Evolutionary conservation across 2,329 filamentous ascomycete species (phyloP).

Genomic region (Ophiostoma sp.): DNA sequence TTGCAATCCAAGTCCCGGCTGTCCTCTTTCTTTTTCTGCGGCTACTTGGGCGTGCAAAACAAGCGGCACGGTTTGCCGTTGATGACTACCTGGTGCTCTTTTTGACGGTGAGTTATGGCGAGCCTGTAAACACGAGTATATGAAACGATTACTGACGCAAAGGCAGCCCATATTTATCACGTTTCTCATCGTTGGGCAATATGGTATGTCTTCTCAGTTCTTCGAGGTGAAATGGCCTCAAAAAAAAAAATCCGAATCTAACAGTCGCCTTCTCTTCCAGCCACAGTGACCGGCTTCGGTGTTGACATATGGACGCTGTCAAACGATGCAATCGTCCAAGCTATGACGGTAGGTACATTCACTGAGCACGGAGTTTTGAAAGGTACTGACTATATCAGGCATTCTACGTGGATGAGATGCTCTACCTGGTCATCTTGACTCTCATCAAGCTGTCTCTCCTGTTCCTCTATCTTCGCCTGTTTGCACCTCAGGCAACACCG

Average conservation of each 20-base stretch:
- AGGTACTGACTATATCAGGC: conserved; percentile 29
- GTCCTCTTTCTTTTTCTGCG: conserved; percentile 40
- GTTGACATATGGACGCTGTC: conserved; percentile 43
- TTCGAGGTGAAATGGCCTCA: neutral
- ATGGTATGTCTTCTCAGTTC: conserved; percentile 32
- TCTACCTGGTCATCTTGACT: conserved; percentile 37
- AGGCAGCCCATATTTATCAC: conserved; percentile 35
- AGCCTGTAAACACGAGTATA: no score
- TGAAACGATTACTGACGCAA: neutral
- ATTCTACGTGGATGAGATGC: conserved; percentile 39
- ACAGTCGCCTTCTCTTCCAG: conserved; percentile 22
- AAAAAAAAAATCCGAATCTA: neutral
- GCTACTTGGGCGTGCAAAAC: conserved; percentile 41
- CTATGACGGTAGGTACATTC: conserved; percentile 35
- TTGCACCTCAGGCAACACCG: conserved; percentile 28
- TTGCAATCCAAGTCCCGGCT: conserved; percentile 42
- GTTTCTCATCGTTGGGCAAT: conserved; percentile 39
- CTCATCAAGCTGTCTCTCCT: conserved; percentile 39
- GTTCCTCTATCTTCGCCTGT: conserved; percentile 40
- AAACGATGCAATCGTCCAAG: conserved; percentile 33
- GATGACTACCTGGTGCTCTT: conserved; percentile 45
- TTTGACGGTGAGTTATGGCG: conserved; percentile 37
- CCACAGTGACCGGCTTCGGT: conserved; percentile 37
- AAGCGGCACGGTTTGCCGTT: conserved; percentile 35
- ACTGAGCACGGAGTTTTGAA: neutral